These are phyloP conservation scores for Radiomyces spectabilis DNA, from an alignment of 192 early-diverging fungal genomes.

Conservation along the genomic window DNA sequence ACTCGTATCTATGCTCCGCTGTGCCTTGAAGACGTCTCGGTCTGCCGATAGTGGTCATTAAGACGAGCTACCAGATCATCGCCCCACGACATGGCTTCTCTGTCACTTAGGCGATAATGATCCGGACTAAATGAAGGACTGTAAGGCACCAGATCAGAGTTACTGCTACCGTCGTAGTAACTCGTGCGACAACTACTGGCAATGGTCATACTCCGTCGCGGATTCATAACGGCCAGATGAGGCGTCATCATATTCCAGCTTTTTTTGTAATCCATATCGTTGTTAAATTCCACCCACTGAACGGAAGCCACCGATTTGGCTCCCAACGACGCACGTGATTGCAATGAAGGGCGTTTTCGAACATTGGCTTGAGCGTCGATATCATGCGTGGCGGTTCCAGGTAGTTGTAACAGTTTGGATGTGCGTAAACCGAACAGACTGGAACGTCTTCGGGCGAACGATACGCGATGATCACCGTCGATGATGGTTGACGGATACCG, in stretches of 20 bases:
- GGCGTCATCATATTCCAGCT: background rate
- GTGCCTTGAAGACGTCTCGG: no score
- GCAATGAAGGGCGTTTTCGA: background rate
- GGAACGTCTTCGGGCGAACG: background rate
- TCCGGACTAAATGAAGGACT: no score
- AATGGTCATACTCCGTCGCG: background rate
- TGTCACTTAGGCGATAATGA: no score
- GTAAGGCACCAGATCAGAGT: no score
- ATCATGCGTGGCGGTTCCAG: background rate
- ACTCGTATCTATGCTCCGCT: background rate
- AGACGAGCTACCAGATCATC: background rate
- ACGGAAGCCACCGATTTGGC: background rate
- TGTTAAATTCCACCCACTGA: slow-evolving; percentile 3
- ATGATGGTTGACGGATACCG: background rate
- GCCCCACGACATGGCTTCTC: background rate
- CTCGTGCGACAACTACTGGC: no score
- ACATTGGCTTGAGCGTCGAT: background rate
- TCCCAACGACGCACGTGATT: background rate
- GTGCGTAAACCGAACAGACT: slow-evolving; percentile 1
- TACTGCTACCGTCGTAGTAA: no score
- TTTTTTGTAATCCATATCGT: background rate
- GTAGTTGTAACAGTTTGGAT: background rate
- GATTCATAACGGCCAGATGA: slow-evolving; percentile 1
- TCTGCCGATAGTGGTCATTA: no score
- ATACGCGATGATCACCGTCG: no score